These are phyloP conservation scores for Fennellomyces sp. DNA, from an alignment of 371 early-diverging fungal genomes.

Conservation along the genomic window DNA sequence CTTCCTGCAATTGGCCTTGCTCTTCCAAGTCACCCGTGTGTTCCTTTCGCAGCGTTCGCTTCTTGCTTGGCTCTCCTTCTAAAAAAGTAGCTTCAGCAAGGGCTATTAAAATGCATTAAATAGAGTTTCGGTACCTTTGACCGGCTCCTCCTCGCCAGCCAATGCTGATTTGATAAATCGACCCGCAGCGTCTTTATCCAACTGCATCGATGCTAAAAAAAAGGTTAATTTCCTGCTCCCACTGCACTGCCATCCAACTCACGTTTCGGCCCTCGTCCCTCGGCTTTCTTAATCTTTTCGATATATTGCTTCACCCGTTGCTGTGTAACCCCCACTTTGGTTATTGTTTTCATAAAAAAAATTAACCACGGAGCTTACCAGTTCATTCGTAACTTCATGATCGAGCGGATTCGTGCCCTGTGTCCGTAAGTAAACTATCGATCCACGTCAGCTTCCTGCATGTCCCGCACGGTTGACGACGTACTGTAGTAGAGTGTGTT, in stretches of 20 bases:
- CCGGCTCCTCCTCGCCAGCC: slow-evolving; percentile 10
- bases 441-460: neutral
- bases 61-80: neutral
- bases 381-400: slow-evolving; percentile 54
- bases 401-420: slow-evolving; percentile 51
- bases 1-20: neutral
- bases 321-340: slow-evolving; percentile 20
- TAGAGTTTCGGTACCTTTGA: no score
- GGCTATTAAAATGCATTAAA: no score
- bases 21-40: neutral
- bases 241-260: slow-evolving; percentile 12
- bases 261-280: slow-evolving; percentile 45
- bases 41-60: neutral
- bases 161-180: slow-evolving; percentile 57
- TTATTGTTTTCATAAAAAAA: neutral
- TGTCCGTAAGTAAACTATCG: slow-evolving; percentile 52
- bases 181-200: slow-evolving; percentile 59
- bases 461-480: neutral
- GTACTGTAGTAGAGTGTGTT: slow-evolving; percentile 60
- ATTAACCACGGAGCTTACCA: slow-evolving; percentile 29
- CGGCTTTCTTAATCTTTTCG: slow-evolving; percentile 44
- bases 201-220: slow-evolving; percentile 38
- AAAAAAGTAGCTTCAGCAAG: no score
- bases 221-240: neutral
- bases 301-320: slow-evolving; percentile 54